Evolutionary conservation across 352 stramenopile species (phyloP), one percentile per base, ranked within the genome.

Genomic region (Pythium pectinolyticum): DNA sequence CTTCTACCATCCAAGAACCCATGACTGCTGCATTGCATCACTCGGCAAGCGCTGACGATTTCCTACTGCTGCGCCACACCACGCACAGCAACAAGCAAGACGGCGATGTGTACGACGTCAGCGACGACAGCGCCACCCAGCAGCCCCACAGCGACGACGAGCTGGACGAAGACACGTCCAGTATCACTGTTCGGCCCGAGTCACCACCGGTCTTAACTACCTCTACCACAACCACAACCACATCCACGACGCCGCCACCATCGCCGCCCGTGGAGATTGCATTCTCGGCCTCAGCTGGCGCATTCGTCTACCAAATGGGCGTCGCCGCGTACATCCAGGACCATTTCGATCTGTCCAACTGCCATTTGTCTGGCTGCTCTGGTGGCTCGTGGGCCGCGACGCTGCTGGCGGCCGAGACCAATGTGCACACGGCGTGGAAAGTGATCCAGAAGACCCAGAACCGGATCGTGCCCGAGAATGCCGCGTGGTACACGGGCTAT

Each of bases 261-360:
- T 6, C 40, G 11, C 49, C 58, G 31, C 76, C 76, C 1, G 70
- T 90, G 40, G 80, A 90, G 66, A 78, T 88, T 51, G 77, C 77
- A 9, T 90, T 90, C 66, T 87, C 80, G 31, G 75, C 78, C 11
- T 89, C 78, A n/a, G 80, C 67, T 2, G 80, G 78, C 30, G 72
- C 80, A 63, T 90, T 90, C 53, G 77, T 87, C 10, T 90, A 88
- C 58, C 81, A 90, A 66, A 90, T 90, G 80, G 80, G 80, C 28
- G 63, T 88, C 49, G 80, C 80, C 0, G 80, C 81, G 32, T 90
- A 84, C 66, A 65, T 90, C 10, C 81, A 90, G 50, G 81, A 90
- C 37, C 69, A 85, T 50, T 85, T 82, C 51, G 67, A 79, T 54
- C 48, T 82, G n/a, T 77, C 71, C 8, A 57, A 69, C 19, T 82